Conservation (phyloP, 1,139 yeast species). For the Pichia kudriavzevii region DNA sequence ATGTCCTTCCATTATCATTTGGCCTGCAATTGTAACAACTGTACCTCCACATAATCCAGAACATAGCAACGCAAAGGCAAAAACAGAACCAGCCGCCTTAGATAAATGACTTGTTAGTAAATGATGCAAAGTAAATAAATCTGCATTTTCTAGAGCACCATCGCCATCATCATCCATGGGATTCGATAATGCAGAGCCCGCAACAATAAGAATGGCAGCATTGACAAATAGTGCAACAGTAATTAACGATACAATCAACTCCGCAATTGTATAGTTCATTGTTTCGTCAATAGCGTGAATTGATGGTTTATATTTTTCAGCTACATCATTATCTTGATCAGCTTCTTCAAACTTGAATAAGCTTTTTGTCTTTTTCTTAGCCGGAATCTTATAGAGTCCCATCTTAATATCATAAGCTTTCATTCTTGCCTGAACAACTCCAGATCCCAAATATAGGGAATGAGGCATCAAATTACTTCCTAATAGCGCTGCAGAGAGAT, state of each 20-base stretch:
- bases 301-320: constrained; percentile 48
- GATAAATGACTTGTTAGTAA: constrained; percentile 67
- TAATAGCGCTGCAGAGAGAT: constrained; percentile 78
- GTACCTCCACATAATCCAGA: constrained; percentile 99
- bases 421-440: constrained; percentile 84
- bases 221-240: constrained; percentile 81
- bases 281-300: constrained; percentile 64
- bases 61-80: constrained; percentile 84
- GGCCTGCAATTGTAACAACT: constrained; percentile 96
- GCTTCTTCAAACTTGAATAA: constrained; percentile 17
- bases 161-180: constrained; percentile 59
- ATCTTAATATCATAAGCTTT: constrained; percentile 69
- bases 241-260: constrained; percentile 64
- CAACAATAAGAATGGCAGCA: constrained; percentile 75
- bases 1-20: constrained; percentile 93
- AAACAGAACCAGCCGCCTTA: constrained; percentile 86
- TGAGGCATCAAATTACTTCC: constrained; percentile 99
- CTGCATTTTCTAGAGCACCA: constrained; percentile 45
- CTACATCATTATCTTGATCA: constrained; percentile 2
- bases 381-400: constrained; percentile 40
- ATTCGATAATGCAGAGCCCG: constrained; percentile 71
- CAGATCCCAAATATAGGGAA: constrained; percentile 83
- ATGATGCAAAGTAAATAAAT: constrained; percentile 75
- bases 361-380: constrained; percentile 13
- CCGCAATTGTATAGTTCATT: constrained; percentile 66